Evolutionary conservation across 495 filamentous ascomycete species (phyloP).

Genomic region (Podospora pseudopauciseta): DNA sequence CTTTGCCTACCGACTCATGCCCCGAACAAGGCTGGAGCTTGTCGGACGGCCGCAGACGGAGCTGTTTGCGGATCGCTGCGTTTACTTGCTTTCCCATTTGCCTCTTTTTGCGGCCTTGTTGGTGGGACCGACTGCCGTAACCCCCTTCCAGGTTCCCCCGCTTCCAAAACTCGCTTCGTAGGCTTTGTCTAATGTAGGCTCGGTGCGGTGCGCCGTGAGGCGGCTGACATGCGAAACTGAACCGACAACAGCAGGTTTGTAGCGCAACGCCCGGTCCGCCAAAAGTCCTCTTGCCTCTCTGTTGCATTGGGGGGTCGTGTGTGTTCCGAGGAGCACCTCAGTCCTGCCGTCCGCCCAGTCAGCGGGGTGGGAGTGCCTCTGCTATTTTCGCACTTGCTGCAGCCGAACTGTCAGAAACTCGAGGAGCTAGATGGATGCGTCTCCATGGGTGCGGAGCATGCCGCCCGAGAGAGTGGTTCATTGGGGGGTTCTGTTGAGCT

Average conservation of each 20-base stretch:
- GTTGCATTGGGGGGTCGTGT: background rate
- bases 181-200: background rate
- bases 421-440: background rate
- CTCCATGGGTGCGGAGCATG: background rate
- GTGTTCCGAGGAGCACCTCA: no score
- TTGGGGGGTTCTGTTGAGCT: background rate
- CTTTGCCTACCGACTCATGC: background rate
- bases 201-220: background rate
- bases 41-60: background rate
- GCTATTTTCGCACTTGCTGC: constrained; percentile 13
- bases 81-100: constrained; percentile 1
- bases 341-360: no score
- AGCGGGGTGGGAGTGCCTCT: constrained; percentile 7
- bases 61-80: constrained; percentile 9
- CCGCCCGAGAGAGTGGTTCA: background rate
- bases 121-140: background rate
- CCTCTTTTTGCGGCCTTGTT: background rate
- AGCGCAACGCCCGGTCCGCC: background rate
- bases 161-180: background rate
- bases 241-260: no score
- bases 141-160: background rate
- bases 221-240: background rate
- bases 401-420: background rate
- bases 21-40: constrained; percentile 5
- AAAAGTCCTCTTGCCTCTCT: constrained; percentile 1